phyloP scores from a whole-genome alignment of 257 asterid genomes.

The Haberlea rhodopensis region DNA sequence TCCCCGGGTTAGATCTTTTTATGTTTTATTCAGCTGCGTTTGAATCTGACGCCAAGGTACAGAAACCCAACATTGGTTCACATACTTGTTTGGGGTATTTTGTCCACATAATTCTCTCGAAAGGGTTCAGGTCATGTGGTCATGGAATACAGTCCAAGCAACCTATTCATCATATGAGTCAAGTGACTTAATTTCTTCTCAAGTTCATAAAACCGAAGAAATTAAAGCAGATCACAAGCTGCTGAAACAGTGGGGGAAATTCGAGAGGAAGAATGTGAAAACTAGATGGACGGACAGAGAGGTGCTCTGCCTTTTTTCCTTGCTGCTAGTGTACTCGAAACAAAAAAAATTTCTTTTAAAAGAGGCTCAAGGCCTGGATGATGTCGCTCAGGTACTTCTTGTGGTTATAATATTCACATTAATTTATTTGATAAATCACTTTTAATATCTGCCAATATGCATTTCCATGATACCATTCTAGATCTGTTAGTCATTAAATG shows the following conservation, averaged over 20 bases:
- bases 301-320: slow-evolving; percentile 84
- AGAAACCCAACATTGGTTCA: too few species aligned
- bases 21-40: too few species aligned
- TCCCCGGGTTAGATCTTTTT: too few species aligned
- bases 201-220: slow-evolving; percentile 28
- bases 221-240: slow-evolving; percentile 43
- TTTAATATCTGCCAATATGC: slow-evolving; percentile 3
- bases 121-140: slow-evolving; percentile 99
- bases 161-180: slow-evolving; percentile 55
- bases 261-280: slow-evolving; percentile 71
- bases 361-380: slow-evolving; percentile 96
- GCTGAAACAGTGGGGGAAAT: slow-evolving; percentile 81
- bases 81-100: too few species aligned
- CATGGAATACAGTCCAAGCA: slow-evolving; percentile 90
- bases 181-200: slow-evolving; percentile 31
- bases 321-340: slow-evolving; percentile 90
- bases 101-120: too few species aligned
- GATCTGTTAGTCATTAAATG: slow-evolving; percentile 83
- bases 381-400: slow-evolving; percentile 66
- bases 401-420: not conserved
- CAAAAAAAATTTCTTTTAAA: slow-evolving; percentile 67
- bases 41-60: too few species aligned
- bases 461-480: slow-evolving; percentile 27
- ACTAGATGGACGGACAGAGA: slow-evolving; percentile 74
- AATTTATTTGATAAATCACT: not conserved